phyloP scores from a whole-genome alignment of 2,329 filamentous ascomycete species.

The Thermothelomyces thermophilus region DNA sequence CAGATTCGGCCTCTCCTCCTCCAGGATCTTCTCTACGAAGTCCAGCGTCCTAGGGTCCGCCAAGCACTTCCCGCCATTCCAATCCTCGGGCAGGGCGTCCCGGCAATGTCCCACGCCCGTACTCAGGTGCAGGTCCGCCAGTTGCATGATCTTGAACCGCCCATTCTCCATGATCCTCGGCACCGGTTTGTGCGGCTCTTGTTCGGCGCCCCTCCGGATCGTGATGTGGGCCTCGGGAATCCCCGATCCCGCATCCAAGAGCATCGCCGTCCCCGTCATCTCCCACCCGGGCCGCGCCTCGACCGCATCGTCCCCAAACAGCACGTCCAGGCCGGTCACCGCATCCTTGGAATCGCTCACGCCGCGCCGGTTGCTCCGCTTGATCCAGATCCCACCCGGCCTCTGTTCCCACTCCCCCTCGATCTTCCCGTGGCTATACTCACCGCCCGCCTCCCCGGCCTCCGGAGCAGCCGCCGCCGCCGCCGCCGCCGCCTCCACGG shows the following conservation, averaged over 20 bases:
- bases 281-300: conserved; percentile 85
- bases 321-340: conserved; percentile 74
- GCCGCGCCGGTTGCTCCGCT: conserved; percentile 63
- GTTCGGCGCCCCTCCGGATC: conserved; percentile 64
- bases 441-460: too few species aligned
- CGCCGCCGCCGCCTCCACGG: too few species aligned
- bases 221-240: conserved; percentile 68
- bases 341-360: conserved; percentile 68
- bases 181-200: conserved; percentile 59
- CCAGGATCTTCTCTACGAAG: conserved; percentile 75
- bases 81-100: conserved; percentile 74
- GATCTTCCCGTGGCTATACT: conserved; percentile 19
- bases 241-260: conserved; percentile 58
- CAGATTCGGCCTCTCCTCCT: conserved; percentile 89
- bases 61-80: conserved; percentile 76
- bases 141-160: conserved; percentile 94
- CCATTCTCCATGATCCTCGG: conserved; percentile 81
- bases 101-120: conserved; percentile 82
- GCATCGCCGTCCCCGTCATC: conserved; percentile 65
- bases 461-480: too few species aligned
- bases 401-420: conserved; percentile 71
- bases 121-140: conserved; percentile 89
- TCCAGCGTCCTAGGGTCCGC: conserved; percentile 88
- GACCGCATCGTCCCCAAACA: conserved; percentile 86
- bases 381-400: conserved; percentile 73